Evolutionary conservation across 257 asterid genomes (phyloP).

Genomic region (Gentiana dahurica): DNA sequence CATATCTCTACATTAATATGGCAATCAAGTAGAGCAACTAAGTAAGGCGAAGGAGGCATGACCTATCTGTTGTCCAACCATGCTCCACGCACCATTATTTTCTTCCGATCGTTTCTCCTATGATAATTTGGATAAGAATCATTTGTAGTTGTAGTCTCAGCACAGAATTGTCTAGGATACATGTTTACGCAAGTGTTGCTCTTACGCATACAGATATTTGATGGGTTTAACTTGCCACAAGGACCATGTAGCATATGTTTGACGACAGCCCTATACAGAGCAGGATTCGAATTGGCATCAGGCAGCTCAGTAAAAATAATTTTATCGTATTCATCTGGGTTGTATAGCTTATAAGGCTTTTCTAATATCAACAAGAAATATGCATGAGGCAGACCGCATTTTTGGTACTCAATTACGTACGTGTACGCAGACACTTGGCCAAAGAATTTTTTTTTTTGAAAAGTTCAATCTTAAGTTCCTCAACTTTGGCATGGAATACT

Average conservation of each 20-base stretch:
- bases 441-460: too few species aligned
- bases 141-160: not conserved
- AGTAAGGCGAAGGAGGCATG: not conserved
- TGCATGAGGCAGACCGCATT: too few species aligned
- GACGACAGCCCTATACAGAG: not conserved
- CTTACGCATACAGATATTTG: not conserved
- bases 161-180: not conserved
- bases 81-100: not conserved
- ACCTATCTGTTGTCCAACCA: not conserved
- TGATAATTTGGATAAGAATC: not conserved
- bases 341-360: too few species aligned
- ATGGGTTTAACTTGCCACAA: not conserved
- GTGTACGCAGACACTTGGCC: too few species aligned
- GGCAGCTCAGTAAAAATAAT: too few species aligned
- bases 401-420: too few species aligned
- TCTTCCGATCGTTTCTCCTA: not conserved
- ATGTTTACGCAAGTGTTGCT: not conserved
- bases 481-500: too few species aligned
- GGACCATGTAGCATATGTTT: not conserved
- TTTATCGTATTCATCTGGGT: too few species aligned
- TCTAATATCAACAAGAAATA: too few species aligned
- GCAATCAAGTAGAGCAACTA: not conserved
- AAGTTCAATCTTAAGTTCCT: too few species aligned
- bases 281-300: not conserved
- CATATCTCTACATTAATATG: not conserved